These are phyloP conservation scores for Yamadazyma takamatsuzukensis DNA, from an alignment of 805 yeast genomes.

Conservation along the genomic window DNA sequence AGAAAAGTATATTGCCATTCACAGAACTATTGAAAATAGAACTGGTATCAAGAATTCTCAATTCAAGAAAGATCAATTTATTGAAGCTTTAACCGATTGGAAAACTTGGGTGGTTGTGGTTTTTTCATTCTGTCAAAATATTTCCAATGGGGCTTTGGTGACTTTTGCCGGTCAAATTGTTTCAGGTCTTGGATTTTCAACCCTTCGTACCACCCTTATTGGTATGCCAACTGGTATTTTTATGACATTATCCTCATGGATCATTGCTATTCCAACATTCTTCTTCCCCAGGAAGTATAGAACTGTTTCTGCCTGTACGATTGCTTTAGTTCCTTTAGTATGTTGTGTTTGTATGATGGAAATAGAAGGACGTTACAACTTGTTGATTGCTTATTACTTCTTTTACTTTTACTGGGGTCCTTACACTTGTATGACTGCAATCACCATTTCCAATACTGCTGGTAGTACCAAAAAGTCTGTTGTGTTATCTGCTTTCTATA, in stretches of 20 bases:
- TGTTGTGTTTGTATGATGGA: conserved; percentile 38
- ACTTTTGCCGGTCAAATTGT: conserved; percentile 42
- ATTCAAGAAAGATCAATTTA: conserved; percentile 34
- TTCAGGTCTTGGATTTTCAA: conserved; percentile 49
- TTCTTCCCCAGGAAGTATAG: conserved; percentile 12
- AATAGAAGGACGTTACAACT: conserved; percentile 38
- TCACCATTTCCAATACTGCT: conserved; percentile 45
- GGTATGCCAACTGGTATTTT: conserved; percentile 59
- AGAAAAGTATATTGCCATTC: conserved; percentile 32
- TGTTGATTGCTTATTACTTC: conserved; percentile 46
- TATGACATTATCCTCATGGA: conserved; percentile 23
- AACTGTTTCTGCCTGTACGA: conserved; percentile 19
- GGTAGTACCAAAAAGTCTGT: conserved; percentile 57
- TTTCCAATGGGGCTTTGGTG: conserved; percentile 36
- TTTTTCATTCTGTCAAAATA: conserved; percentile 22
- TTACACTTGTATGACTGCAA: conserved; percentile 34
- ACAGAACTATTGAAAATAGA: conserved; percentile 27
- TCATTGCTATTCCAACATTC: conserved; percentile 28
- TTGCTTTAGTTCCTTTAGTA: conserved; percentile 30
- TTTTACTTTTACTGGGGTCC: conserved; percentile 54
- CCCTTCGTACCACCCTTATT: conserved; percentile 41
- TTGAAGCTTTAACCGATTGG: conserved; percentile 32
- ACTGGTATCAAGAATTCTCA: conserved; percentile 39
- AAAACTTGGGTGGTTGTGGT: conserved; percentile 33
- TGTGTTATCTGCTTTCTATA: conserved; percentile 41